A percentile compares a stretch with the other conserved stretches of the same genome.
Evolutionary conservation across 2,329 filamentous ascomycete genomes (phyloP).

Genomic region (Paracoccidioides lutzii): DNA sequence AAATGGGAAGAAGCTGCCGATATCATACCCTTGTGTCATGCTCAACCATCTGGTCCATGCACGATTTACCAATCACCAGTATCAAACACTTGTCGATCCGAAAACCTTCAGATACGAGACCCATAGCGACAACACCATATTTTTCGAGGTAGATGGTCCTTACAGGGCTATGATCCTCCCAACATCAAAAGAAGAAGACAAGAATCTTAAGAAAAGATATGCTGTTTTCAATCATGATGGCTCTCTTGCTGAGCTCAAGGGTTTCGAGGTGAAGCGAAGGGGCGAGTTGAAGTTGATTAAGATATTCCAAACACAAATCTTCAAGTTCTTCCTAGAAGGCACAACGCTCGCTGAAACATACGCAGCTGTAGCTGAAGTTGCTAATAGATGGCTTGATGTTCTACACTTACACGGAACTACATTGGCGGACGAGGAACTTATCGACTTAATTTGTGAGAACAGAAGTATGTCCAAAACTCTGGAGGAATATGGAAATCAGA

Average conservation of each 20-base stretch:
- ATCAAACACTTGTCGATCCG: constrained; percentile 74
- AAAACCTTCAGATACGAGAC: constrained; percentile 83
- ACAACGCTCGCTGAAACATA: constrained; percentile 81
- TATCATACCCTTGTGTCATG: constrained; percentile 98
- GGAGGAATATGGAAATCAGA: constrained; percentile 89
- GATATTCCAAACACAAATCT: constrained; percentile 98
- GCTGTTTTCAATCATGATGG: constrained; percentile 98
- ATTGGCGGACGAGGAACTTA: constrained; percentile 88
- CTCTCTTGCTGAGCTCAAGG: constrained; percentile 86
- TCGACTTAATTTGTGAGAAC: constrained; percentile 99
- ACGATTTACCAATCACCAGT: constrained; percentile 93
- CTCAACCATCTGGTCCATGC: constrained; percentile 93
- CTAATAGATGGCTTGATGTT: constrained; percentile 94
- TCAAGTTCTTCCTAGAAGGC: constrained; percentile 97
- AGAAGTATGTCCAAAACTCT: constrained; percentile 95
- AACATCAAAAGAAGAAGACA: constrained; percentile 97
- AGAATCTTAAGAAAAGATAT: constrained; percentile 98
- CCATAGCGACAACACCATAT: constrained; percentile 97
- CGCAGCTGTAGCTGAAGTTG: constrained; percentile 78
- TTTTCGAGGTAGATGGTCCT: constrained; percentile 96
- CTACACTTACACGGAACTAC: constrained; percentile 78
- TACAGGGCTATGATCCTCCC: constrained; percentile 96
- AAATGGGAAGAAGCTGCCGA: constrained; percentile 89
- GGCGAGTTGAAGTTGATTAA: constrained; percentile 99
- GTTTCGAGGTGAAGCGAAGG: constrained; percentile 93